Percentiles rank a stretch among this genome's conserved stretches.
phyloP scores from a whole-genome alignment of 768 basidiomycete genomes.

The Suillus subluteus region DNA sequence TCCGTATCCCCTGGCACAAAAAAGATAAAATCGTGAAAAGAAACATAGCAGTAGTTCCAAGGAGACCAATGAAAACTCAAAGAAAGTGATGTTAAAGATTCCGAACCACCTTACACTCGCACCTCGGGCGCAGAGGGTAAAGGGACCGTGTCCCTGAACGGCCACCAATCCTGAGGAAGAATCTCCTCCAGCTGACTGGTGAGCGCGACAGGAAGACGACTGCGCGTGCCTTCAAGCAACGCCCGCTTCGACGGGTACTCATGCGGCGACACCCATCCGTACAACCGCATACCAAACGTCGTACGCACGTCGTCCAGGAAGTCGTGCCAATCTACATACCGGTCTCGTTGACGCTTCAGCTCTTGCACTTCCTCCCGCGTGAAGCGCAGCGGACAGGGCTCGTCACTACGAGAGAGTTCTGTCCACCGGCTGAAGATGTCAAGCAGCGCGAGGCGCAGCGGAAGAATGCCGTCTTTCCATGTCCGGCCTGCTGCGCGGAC shows the following conservation, averaged over 20 bases:
- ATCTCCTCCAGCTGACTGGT: constrained; percentile 18
- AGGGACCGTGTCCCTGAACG: constrained; percentile 20
- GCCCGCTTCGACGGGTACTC: constrained; percentile 20
- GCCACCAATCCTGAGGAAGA: constrained; percentile 22
- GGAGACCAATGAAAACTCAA: not conserved
- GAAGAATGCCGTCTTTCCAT: constrained; percentile 22
- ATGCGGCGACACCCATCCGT: constrained; percentile 21
- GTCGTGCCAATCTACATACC: constrained; percentile 21
- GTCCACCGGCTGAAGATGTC: constrained; percentile 17
- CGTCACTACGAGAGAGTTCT: constrained; percentile 15
- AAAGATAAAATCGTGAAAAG: not conserved
- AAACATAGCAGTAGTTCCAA: not conserved
- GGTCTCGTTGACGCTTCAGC: constrained; percentile 17
- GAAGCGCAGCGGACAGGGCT: constrained; percentile 20
- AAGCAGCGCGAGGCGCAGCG: constrained; percentile 19
- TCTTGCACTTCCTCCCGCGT: constrained; percentile 18
- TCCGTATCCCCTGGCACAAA: constrained; percentile 14
- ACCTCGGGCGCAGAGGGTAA: constrained; percentile 8
- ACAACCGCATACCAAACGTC: constrained; percentile 19
- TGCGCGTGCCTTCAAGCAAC: constrained; percentile 16
- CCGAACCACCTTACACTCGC: constrained; percentile 10
- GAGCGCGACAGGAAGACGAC: constrained; percentile 17
- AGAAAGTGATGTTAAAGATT: too few species aligned
- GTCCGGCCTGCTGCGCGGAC: constrained; percentile 21
- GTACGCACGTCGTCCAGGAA: constrained; percentile 19